Conservation (phyloP, 257 asterid species). For the Nicotiana knightiana region DNA sequence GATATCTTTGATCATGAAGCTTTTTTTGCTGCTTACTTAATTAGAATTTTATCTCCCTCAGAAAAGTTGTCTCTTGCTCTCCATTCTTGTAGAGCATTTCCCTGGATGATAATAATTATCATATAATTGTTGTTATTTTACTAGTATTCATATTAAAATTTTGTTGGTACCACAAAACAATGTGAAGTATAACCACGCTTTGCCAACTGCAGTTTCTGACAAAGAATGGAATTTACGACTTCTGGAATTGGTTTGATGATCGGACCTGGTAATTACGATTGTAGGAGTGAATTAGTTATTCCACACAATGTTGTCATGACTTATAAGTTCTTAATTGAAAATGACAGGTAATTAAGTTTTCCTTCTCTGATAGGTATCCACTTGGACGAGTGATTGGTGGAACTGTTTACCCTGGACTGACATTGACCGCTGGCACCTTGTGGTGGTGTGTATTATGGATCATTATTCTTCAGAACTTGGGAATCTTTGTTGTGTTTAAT, state of each 20-base stretch:
- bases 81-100: not conserved
- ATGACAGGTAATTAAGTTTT: constrained; percentile 6
- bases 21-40: not conserved
- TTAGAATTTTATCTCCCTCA: too few species aligned
- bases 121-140: not conserved
- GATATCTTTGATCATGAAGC: constrained; percentile 1
- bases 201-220: constrained; percentile 70
- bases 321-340: not conserved
- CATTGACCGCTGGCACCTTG: constrained; percentile 91
- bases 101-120: not conserved
- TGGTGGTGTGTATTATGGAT: constrained; percentile 49
- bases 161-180: not conserved
- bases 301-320: not conserved
- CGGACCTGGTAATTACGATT: constrained; percentile 82
- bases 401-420: constrained; percentile 97
- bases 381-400: constrained; percentile 99
- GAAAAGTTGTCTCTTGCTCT: too few species aligned
- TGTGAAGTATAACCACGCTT: constrained; percentile 23
- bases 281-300: constrained; percentile 1
- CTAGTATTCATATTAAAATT: not conserved
- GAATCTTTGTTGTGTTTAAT: not conserved
- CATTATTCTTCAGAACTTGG: not conserved
- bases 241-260: constrained; percentile 99
- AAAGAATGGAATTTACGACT: constrained; percentile 94
- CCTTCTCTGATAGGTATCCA: constrained; percentile 67